Base-by-base conservation (phyloP, 176 grass and related monocot species). In the Lolium perenne region DNA sequence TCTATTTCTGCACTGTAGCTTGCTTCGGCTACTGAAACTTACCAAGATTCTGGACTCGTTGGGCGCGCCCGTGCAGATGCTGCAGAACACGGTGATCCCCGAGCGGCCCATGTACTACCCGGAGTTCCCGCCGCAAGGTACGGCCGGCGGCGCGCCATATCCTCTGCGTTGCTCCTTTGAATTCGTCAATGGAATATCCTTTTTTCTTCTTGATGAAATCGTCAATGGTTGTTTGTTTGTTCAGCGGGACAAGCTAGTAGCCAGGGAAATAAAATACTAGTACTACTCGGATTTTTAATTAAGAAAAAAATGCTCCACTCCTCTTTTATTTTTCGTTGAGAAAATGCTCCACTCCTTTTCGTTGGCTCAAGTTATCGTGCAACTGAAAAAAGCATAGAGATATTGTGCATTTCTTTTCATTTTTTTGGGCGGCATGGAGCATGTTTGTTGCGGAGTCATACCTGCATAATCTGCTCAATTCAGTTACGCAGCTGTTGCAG, bases 41-140 rank as follows among this genome's bases (percentile, higher is more conserved):
- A 15, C 0, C 8, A 1, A 25, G 0, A 17, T 25, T 12, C 21
- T 35, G 32, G 3, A 1, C 32, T 26, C 54, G 4, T 62, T 29
- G 53, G 29, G 3, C 38, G 53, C 41, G 3, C 38, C 11, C 1
- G 3, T 38, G 22, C 91, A 95, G 97, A 84, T 95, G 78, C 89
- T 98, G 83, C 88, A 88, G 58, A 47, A 90, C 50, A 98, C 97
- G 22, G 50, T 91, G 8, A 98, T 98, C 79, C 97, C 94, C 5
- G 97, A 98, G 77, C 83, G 80, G 10, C 97, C 97, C 74, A 98
- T 98, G 97, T 95, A 87, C 88, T 79, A 40, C 81, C 97, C 97
- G 10, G 92, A 98, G 71, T 98, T 80, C 89, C 97, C 94, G 23
- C 91, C 86, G 12, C 96, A 92, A 89, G 89, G 95, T 35, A 35